Evolutionary conservation across 768 basidiomycete genomes (phyloP), one percentile per base, ranked within the genome.

Genomic region (Symmetrospora coprosmae): DNA sequence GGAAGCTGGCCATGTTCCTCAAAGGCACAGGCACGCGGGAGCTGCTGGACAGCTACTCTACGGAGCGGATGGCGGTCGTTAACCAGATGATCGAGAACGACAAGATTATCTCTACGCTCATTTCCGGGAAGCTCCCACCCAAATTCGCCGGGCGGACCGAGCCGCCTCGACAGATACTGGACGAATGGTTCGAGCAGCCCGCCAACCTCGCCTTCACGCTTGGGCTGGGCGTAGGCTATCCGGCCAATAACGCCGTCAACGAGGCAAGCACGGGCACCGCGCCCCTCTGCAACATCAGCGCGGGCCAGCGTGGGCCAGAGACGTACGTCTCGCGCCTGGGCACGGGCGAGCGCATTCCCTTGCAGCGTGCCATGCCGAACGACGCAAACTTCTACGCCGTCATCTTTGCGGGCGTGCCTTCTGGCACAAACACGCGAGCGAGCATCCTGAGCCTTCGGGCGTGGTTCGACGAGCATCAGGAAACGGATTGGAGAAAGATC

Each of bases 31-130:
- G 33, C 4, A 30, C 31, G 3, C 19, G 39, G 14, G 31, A 31
- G 13, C 52, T 66, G 13, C 41, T 66, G 1, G 55, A 63, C 16
- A 66, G 43, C 3, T 66, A 66, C 43, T 40, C 50, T 30, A 56
- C 28, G 16, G 66, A 66, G 33, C 60, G 66, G 0, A 41, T 48
- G 23, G 55, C 16, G n/a, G 39, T 37, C 19, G 65, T 60, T 17
- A 39, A 66, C 23, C 60, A 61, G 2, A 33, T 66, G 25, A 66
- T 66, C 25, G 61, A 65, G n/a, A 65, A 66, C 41, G 66, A 66
- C 49, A 63, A 63, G 33, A 58, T 62, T 23, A 65, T 66, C 27
- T 47, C 66, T 2, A 48, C 65, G 16, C 61, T 66, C 47, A 66
- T 65, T 27, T 65, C 66, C 5, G 66, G 66, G 21, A 31, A 62